These are phyloP conservation scores for Cryphonectria parasitica DNA, from an alignment of 2,329 filamentous ascomycete genomes.

Conservation along the genomic window DNA sequence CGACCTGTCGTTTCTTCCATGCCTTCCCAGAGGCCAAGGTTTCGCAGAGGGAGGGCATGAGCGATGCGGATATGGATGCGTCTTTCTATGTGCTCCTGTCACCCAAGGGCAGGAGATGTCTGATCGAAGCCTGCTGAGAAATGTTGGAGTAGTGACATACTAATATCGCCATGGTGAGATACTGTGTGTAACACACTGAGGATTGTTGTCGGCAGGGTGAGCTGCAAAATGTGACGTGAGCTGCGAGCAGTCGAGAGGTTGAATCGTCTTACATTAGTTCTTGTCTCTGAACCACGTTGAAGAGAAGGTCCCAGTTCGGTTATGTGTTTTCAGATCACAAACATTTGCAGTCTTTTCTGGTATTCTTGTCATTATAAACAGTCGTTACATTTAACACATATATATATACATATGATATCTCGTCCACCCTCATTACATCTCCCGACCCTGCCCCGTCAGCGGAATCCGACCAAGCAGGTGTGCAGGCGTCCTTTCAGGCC, in stretches of 20 bases:
- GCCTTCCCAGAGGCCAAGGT: slow-evolving; percentile 37
- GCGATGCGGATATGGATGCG: slow-evolving; percentile 38
- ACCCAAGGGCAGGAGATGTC: slow-evolving; percentile 36
- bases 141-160: too few relatives aligned
- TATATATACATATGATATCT: too few relatives aligned
- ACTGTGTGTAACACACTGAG: not conserved
- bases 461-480: slow-evolving; percentile 32
- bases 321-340: too few relatives aligned
- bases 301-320: too few relatives aligned
- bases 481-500: slow-evolving; percentile 32
- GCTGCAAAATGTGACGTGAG: not conserved
- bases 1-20: slow-evolving; percentile 53
- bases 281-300: not conserved
- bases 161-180: not conserved
- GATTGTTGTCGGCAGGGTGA: not conserved
- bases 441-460: not conserved
- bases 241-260: too few relatives aligned
- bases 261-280: not conserved
- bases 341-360: too few relatives aligned
- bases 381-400: too few relatives aligned
- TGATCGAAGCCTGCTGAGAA: slow-evolving; percentile 35
- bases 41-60: slow-evolving; percentile 37
- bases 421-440: not conserved
- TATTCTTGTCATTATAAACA: too few relatives aligned
- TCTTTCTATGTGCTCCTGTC: slow-evolving; percentile 35